These are phyloP conservation scores for Plantago ovata DNA, from an alignment of 257 asterid genomes.

Conservation along the genomic window DNA sequence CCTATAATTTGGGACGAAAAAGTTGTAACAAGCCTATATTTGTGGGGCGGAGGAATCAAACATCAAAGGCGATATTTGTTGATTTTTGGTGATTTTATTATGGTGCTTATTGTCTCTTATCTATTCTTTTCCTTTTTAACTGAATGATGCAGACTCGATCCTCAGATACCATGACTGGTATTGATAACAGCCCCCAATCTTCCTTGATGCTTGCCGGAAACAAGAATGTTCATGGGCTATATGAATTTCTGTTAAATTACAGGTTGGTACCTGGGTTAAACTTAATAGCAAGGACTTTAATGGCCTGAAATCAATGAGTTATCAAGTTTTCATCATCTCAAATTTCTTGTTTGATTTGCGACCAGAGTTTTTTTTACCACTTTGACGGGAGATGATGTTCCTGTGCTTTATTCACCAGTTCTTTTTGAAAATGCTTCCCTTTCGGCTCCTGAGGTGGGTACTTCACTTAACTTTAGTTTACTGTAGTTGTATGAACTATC, in stretches of 20 bases:
- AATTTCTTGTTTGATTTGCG: constrained; percentile 22
- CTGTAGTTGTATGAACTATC: not conserved
- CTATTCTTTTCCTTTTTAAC: constrained; percentile 5
- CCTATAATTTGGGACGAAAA: too few relatives aligned
- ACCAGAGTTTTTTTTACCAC: constrained; percentile 60
- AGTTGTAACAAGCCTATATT: too few relatives aligned
- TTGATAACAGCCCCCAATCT: constrained; percentile 82
- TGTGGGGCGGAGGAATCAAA: too few relatives aligned
- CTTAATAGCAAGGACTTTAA: constrained; percentile 5
- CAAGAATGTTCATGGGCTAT: constrained; percentile 63
- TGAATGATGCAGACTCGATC: constrained; percentile 59
- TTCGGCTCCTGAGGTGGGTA: constrained; percentile 82
- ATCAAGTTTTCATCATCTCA: constrained; percentile 13
- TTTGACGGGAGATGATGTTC: constrained; percentile 81
- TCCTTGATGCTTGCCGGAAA: constrained; percentile 69
- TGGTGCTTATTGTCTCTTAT: constrained; percentile 18
- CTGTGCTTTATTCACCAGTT: constrained; percentile 75
- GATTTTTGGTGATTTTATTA: constrained; percentile 8
- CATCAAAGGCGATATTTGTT: not conserved
- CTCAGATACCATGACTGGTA: constrained; percentile 39
- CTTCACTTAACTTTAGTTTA: too few relatives aligned
- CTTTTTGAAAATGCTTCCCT: constrained; percentile 80
- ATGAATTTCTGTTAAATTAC: constrained; percentile 70
- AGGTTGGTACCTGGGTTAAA: constrained; percentile 48
- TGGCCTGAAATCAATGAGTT: not conserved